phyloP scores from a whole-genome alignment of 2,329 filamentous ascomycete species.

The Stagonosporopsis cucurbitacearum region DNA sequence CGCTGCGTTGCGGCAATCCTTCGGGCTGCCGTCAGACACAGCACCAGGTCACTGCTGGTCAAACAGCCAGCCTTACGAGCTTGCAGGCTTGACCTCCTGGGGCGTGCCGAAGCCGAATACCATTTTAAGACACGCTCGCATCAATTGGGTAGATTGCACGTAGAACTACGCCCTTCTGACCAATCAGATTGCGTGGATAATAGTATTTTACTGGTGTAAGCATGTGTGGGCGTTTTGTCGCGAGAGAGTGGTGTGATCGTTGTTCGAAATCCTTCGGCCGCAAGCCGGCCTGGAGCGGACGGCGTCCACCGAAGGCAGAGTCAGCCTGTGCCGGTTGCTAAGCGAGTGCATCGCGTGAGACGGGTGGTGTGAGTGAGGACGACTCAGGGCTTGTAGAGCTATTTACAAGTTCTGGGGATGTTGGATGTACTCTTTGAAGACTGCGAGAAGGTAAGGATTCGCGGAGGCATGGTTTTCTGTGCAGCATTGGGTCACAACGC shows the following conservation, averaged over 20 bases:
- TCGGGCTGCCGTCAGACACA: background rate
- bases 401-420: background rate
- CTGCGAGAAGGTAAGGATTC: background rate
- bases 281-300: slow-evolving; percentile 8
- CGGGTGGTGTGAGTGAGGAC: slow-evolving; percentile 9
- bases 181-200: background rate
- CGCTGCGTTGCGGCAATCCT: slow-evolving; percentile 3
- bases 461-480: no score
- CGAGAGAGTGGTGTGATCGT: slow-evolving; percentile 37
- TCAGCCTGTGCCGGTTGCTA: slow-evolving; percentile 2
- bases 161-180: background rate
- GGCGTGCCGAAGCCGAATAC: background rate
- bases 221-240: slow-evolving; percentile 16
- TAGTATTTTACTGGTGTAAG: slow-evolving; percentile 2
- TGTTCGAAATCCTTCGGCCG: slow-evolving; percentile 10
- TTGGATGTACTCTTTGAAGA: background rate
- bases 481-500: background rate
- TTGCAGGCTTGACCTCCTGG: background rate
- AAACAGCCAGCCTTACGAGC: slow-evolving; percentile 14
- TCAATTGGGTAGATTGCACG: background rate
- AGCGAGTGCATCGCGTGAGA: slow-evolving; percentile 14
- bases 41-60: background rate
- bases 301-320: slow-evolving; percentile 30
- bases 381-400: background rate
- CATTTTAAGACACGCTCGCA: background rate